Evolutionary conservation across 2,329 filamentous ascomycete species (phyloP), one percentile per base, ranked within the genome.

Genomic region (Apiospora hydei): DNA sequence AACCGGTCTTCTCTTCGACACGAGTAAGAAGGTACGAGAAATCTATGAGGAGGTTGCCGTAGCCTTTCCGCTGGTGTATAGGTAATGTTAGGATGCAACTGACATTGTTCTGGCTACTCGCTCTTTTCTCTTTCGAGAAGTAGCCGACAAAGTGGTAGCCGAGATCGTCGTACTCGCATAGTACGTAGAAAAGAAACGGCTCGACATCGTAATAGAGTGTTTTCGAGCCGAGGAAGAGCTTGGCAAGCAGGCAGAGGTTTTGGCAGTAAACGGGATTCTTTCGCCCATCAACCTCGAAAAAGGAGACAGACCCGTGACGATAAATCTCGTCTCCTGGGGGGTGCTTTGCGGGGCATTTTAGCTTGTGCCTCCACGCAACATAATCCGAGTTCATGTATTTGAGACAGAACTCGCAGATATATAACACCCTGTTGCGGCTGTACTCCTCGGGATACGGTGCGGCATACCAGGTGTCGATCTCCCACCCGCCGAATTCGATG

Each of bases 371-470:
- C 94, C 96, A 98, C 18, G 96, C 96, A 41, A 99, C 96, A 78
- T 97, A 98, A 81, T 98, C 96, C 24, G 96, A 98, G 82, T 97
- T 98, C 95, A 99, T 98, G 84, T 99, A 99, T 83, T 98, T 99
- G 73, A 99, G 87, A 81, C 96, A 99, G 82, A 98, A 99, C 82
- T 99, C 97, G 87, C 96, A 99, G 75, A 99, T 98, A 83, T 98
- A 98, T n/a, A 99, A 88, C 49, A 98, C 93, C 43, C 94, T 92
- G 80, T 99, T 98, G 75, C 96, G 91, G 81, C 95, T 98, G 85
- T 99, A 99, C 83, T 99, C 96, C 81, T 98, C 96, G 0, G 96
- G 96, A 80, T 99, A 99, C 16, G 96, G 97, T 51, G 96, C 96
- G 43, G 96, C 96, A 83, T 99, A 98, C 95, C 96, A 98, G 3